Evolutionary conservation across 225 moss, liverwort and hornwort genomes (phyloP), one percentile per base, ranked within the genome.

Genomic region (Lunularia cruciata): DNA sequence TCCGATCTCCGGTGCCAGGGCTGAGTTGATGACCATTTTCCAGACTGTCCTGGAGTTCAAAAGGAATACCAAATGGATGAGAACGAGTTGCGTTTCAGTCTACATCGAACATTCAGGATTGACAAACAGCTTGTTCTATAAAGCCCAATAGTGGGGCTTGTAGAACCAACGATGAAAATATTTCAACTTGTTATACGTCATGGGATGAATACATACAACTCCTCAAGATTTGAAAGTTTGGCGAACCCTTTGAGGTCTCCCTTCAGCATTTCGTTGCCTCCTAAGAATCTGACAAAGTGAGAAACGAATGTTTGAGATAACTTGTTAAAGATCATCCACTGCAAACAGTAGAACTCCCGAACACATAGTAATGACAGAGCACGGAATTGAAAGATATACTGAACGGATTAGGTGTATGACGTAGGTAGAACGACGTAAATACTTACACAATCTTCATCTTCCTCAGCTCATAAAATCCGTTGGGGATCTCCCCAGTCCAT

Each of bases 1-100:
- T 18, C 51, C 65, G 19, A 80, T 23, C 11, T 75, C 79, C 6
- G 23, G 18, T 1, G 75, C 71, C 22, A 80, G 22, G 12, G 23
- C 42, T 2, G 58, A 23, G 5, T 63, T 43, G 63, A 63, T 40
- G 13, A 22, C 25, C 8, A 45, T 20, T 22, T 12, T 9, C 63
- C 63, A 63, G 5, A 63, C 20, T 13, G 63, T 34, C 22, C 63
- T 63, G 63, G n/a, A n/a, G n/a, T n/a, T n/a, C n/a, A n/a, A 31
- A 16, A 16, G 43, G 57, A 58, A n/a, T n/a, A n/a, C 22, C 52
- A 52, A 52, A 52, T 11, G 43, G 5, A 52, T 43, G 43, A n/a
- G n/a, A n/a, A n/a, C n/a, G n/a, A n/a, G n/a, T n/a, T n/a, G n/a
- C n/a, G n/a, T n/a, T n/a, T n/a, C 43, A 43, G 3, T 43, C 16